Conservation (phyloP, 2,329 filamentous ascomycete species). For the Esteya vermicola region DNA sequence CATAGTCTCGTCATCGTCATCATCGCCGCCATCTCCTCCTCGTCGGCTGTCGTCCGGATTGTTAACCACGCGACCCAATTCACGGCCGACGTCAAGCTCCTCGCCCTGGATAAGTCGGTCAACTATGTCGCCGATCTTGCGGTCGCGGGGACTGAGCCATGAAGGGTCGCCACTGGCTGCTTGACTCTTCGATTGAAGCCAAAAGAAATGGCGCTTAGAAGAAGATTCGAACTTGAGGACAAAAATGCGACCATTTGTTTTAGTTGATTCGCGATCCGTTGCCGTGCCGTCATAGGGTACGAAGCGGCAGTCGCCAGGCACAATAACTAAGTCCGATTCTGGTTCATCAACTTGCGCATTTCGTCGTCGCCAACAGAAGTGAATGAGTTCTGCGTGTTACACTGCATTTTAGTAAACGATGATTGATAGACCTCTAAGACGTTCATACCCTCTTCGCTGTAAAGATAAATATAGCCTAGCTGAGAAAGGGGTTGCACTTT, state of each 20-base stretch:
- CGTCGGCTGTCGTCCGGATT: conserved; percentile 27
- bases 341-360: conserved; percentile 55
- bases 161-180: conserved; percentile 50
- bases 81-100: conserved; percentile 63
- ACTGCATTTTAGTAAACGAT: neutral
- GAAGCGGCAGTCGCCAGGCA: conserved; percentile 80
- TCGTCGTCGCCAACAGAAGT: conserved; percentile 94
- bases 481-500: conserved; percentile 61
- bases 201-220: conserved; percentile 84
- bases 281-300: conserved; percentile 56
- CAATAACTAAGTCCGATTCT: conserved; percentile 84
- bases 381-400: conserved; percentile 53
- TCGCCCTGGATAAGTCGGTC: conserved; percentile 76
- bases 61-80: conserved; percentile 50
- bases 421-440: too few species aligned
- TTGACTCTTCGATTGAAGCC: conserved; percentile 87
- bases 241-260: conserved; percentile 81
- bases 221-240: conserved; percentile 88
- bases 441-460: conserved; percentile 68
- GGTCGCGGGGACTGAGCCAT: conserved; percentile 74
- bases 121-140: conserved; percentile 78
- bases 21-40: conserved; percentile 43
- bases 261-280: conserved; percentile 40
- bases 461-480: conserved; percentile 83
- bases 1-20: conserved; percentile 65